Evolutionary conservation across 805 yeast species (phyloP).

Genomic region (Teunomyces gatunensis): DNA sequence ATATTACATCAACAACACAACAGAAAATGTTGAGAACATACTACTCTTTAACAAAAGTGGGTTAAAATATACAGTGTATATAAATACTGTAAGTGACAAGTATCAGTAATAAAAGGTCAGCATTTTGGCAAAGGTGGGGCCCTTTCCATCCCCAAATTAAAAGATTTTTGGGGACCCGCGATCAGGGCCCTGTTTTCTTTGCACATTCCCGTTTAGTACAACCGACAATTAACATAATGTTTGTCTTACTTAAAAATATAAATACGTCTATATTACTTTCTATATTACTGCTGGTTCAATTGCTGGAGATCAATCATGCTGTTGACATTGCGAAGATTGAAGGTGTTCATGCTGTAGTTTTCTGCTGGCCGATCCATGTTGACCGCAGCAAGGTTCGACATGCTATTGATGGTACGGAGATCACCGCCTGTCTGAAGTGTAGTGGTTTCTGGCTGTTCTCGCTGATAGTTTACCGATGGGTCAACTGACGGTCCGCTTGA

Average conservation of each 20-base stretch:
- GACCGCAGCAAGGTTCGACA: slow-evolving; percentile 24
- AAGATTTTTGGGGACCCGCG: too few species aligned
- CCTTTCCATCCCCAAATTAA: too few species aligned
- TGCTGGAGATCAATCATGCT: slow-evolving; percentile 34
- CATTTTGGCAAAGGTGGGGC: too few species aligned
- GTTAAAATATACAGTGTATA: too few species aligned
- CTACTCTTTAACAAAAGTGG: too few species aligned
- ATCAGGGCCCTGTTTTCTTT: too few species aligned
- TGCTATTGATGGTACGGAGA: slow-evolving; percentile 25
- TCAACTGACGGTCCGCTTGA: neutral
- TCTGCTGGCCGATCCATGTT: slow-evolving; percentile 8
- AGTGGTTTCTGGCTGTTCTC: neutral
- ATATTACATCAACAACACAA: neutral
- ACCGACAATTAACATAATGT: too few species aligned
- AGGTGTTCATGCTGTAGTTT: slow-evolving; percentile 10
- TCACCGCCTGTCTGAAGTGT: slow-evolving; percentile 7
- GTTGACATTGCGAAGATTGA: slow-evolving; percentile 23
- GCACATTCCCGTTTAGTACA: too few species aligned
- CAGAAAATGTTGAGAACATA: neutral
- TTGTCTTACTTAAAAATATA: neutral
- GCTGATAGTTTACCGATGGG: neutral
- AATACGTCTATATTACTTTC: neutral
- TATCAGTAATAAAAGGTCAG: too few species aligned
- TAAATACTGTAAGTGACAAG: too few species aligned
- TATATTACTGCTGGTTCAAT: slow-evolving; percentile 8